These are phyloP conservation scores for Salisapilia sapeloensis DNA, from an alignment of 352 stramenopile genomes.

Conservation along the genomic window DNA sequence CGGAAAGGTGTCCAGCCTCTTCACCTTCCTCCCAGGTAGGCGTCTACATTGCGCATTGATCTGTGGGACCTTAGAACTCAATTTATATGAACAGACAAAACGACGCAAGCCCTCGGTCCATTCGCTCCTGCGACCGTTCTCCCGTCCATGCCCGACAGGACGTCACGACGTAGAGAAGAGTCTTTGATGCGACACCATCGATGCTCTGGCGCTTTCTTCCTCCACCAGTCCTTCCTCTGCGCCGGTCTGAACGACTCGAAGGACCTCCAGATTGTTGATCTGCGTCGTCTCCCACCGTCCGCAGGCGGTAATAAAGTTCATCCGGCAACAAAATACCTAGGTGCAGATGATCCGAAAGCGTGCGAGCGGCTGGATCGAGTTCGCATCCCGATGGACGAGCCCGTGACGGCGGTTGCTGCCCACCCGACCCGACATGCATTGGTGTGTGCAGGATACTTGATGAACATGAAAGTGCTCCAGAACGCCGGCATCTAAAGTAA, in stretches of 20 bases:
- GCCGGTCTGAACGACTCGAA: slow-evolving; percentile 16
- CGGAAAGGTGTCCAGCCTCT: slow-evolving; percentile 23
- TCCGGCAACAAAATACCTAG: too few species aligned
- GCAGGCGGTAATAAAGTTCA: too few species aligned
- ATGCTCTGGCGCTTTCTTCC: slow-evolving; percentile 20
- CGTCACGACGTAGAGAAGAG: slow-evolving; percentile 8
- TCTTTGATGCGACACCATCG: slow-evolving; percentile 41
- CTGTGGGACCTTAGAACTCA: background rate
- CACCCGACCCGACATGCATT: slow-evolving; percentile 6
- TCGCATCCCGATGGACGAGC: slow-evolving; percentile 2
- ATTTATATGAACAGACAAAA: slow-evolving; percentile 7
- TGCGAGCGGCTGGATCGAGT: slow-evolving; percentile 5
- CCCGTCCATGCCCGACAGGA: slow-evolving; percentile 12
- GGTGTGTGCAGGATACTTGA: too few species aligned
- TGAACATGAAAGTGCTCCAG: too few species aligned
- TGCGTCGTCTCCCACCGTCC: slow-evolving; percentile 13
- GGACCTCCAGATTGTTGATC: slow-evolving; percentile 28
- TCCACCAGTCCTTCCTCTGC: slow-evolving; percentile 32
- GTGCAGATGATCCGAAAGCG: background rate
- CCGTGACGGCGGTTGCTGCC: slow-evolving; percentile 5
- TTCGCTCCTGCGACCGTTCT: slow-evolving; percentile 5
- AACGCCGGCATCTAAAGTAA: too few species aligned
- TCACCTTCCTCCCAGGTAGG: slow-evolving; percentile 34
- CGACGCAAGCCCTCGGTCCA: too few species aligned
- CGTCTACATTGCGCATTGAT: background rate